These are phyloP conservation scores for Kazachstania sp. DNA, from an alignment of 1,139 yeast species.

Conservation along the genomic window DNA sequence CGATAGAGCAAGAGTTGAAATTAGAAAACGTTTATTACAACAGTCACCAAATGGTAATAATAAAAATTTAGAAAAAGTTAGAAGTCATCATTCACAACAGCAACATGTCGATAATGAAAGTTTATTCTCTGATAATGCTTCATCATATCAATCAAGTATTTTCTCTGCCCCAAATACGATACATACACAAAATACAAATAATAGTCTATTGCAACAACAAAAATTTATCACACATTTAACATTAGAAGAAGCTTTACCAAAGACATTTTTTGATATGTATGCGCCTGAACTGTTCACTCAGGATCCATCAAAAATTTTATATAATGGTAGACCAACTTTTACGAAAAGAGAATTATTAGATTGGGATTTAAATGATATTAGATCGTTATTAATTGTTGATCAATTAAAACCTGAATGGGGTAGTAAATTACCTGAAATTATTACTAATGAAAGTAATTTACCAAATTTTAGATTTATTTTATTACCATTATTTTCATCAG, in stretches of 20 bases:
- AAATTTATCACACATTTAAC: slow-evolving; percentile 20
- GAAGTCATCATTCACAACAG: neutral
- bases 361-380: slow-evolving; percentile 59
- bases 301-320: slow-evolving; percentile 33
- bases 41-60: neutral
- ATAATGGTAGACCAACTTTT: slow-evolving; percentile 51
- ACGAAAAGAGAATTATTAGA: slow-evolving; percentile 51
- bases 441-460: slow-evolving; percentile 14
- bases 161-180: slow-evolving; percentile 23
- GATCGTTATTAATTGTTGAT: slow-evolving; percentile 50
- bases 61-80: neutral
- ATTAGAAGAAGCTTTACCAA: slow-evolving; percentile 40
- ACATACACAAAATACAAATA: slow-evolving; percentile 11
- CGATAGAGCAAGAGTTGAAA: slow-evolving; percentile 36
- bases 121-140: slow-evolving; percentile 17
- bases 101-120: slow-evolving; percentile 11
- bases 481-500: slow-evolving; percentile 44
- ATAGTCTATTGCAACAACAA: slow-evolving; percentile 5
- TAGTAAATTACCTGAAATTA: slow-evolving; percentile 39
- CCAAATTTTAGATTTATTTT: slow-evolving; percentile 34
- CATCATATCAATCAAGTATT: slow-evolving; percentile 24
- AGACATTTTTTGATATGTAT: slow-evolving; percentile 44
- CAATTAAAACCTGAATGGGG: slow-evolving; percentile 46
- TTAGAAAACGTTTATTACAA: slow-evolving; percentile 28
- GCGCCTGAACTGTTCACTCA: slow-evolving; percentile 40